Percentiles rank a stretch among this genome's conserved stretches.
phyloP scores from a whole-genome alignment of 139 green algal genomes.

The Chlamydomonas sphaeroides region DNA sequence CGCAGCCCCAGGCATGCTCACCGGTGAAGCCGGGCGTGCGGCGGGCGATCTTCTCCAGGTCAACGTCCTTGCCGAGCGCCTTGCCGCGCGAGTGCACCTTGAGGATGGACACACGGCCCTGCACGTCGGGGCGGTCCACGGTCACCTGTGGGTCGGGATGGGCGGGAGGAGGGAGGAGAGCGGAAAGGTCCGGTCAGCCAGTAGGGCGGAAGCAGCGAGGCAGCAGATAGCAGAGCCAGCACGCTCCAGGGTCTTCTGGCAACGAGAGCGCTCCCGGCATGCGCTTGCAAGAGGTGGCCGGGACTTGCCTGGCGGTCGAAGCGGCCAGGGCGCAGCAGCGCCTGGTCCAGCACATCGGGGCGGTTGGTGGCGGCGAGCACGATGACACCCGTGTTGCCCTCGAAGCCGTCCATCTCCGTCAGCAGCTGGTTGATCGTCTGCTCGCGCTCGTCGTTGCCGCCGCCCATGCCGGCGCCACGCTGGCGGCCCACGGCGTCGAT shows the following conservation, averaged over 20 bases:
- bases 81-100: slow-evolving; percentile 97
- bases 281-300: not conserved
- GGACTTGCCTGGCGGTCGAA: slow-evolving; percentile 97
- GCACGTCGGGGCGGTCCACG: slow-evolving; percentile 91
- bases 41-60: slow-evolving; percentile 94
- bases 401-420: slow-evolving; percentile 94
- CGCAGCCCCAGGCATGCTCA: slow-evolving; percentile 13
- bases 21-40: slow-evolving; percentile 94
- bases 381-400: slow-evolving; percentile 99
- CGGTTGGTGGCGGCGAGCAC: slow-evolving; percentile 98
- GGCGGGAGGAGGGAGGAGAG: too few species aligned
- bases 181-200: too few species aligned
- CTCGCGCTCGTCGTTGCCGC: slow-evolving; percentile 97
- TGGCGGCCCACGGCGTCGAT: slow-evolving; percentile 98
- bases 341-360: slow-evolving; percentile 97
- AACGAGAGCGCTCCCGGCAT: too few species aligned
- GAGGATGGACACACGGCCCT: slow-evolving; percentile 90
- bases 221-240: too few species aligned
- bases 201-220: too few species aligned
- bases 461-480: slow-evolving; percentile 93
- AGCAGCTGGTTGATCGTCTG: slow-evolving; percentile 90
- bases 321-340: slow-evolving; percentile 96
- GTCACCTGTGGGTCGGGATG: slow-evolving; percentile 69
- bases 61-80: slow-evolving; percentile 92
- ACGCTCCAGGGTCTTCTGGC: too few species aligned